Conservation (phyloP, 2,329 filamentous ascomycete genomes). For the Fusarium metavorans region DNA sequence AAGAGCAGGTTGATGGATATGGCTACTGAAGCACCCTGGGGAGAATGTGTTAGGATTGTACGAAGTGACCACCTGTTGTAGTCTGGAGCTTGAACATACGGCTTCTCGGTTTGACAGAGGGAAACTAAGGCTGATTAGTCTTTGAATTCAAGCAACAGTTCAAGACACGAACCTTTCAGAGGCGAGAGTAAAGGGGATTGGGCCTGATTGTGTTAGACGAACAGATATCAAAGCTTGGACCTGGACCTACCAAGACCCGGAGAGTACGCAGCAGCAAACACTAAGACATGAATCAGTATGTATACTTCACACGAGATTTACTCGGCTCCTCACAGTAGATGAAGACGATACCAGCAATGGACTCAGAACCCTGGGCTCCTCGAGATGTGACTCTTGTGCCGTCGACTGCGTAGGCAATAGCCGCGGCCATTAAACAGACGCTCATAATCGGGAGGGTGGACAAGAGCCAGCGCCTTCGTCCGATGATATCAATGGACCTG, state of each 20-base stretch:
- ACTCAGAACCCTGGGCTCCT: neutral
- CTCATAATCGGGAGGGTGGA: constrained; percentile 58
- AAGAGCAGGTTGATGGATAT: constrained; percentile 62
- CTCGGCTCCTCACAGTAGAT: constrained; percentile 17
- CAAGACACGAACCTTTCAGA: constrained; percentile 50
- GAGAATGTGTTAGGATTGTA: constrained; percentile 21
- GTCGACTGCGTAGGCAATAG: constrained; percentile 17
- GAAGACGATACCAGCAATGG: constrained; percentile 26
- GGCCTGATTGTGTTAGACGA: constrained; percentile 28
- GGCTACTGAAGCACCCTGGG: constrained; percentile 58
- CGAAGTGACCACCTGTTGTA: rapidly evolving
- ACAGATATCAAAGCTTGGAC: neutral
- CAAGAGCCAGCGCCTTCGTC: constrained; percentile 57
- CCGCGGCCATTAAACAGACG: constrained; percentile 24
- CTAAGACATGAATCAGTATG: constrained; percentile 25
- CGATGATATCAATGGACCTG: constrained; percentile 51
- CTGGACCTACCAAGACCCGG: constrained; percentile 49
- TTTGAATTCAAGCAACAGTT: rapidly evolving
- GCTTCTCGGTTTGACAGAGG: constrained; percentile 62
- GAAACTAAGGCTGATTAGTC: constrained; percentile 49
- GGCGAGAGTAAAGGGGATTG: constrained; percentile 63
- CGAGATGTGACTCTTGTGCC: constrained; percentile 12
- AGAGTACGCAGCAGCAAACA: constrained; percentile 58
- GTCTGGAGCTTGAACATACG: constrained; percentile 23
- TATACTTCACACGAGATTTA: rapidly evolving